Conservation (phyloP, 139 green algal species). For the Chlamydomonas sp. region DNA sequence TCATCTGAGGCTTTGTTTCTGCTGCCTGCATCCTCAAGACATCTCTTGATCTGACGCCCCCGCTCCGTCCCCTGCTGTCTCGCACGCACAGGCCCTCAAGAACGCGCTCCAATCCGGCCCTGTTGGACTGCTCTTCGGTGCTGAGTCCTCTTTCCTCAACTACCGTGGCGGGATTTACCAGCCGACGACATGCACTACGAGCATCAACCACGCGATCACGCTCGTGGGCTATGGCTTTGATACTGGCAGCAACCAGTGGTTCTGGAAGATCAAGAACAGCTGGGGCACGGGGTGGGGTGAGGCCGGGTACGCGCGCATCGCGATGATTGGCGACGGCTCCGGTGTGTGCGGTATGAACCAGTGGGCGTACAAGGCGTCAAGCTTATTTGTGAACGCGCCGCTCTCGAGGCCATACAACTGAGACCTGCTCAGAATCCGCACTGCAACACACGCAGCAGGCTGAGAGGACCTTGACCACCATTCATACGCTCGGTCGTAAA, state of each 20-base stretch:
- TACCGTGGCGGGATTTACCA: constrained; percentile 16
- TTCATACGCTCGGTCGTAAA: too few relatives aligned
- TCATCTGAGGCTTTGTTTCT: too few relatives aligned
- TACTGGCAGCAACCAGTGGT: constrained; percentile 19
- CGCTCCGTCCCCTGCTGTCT: too few relatives aligned
- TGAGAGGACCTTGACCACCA: too few relatives aligned
- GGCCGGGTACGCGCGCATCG: constrained; percentile 61
- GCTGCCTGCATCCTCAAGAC: too few relatives aligned
- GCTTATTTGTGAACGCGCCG: too few relatives aligned
- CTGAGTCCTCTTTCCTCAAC: not conserved
- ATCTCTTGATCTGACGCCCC: too few relatives aligned
- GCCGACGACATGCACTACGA: constrained; percentile 1
- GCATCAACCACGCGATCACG: constrained; percentile 18
- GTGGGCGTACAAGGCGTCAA: too few relatives aligned
- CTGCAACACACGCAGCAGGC: too few relatives aligned
- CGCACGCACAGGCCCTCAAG: too few relatives aligned
- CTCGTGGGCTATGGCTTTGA: constrained; percentile 5
- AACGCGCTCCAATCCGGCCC: not conserved
- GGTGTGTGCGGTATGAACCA: constrained; percentile 14
- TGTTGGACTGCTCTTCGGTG: constrained; percentile 5
- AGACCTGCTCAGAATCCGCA: too few relatives aligned
- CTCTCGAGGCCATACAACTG: too few relatives aligned
- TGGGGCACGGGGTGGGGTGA: constrained; percentile 86
- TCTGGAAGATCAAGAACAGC: constrained; percentile 92
- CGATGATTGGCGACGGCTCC: not conserved